These are phyloP conservation scores for Globisporangium apiculatum DNA, from an alignment of 352 stramenopile genomes.

Conservation along the genomic window DNA sequence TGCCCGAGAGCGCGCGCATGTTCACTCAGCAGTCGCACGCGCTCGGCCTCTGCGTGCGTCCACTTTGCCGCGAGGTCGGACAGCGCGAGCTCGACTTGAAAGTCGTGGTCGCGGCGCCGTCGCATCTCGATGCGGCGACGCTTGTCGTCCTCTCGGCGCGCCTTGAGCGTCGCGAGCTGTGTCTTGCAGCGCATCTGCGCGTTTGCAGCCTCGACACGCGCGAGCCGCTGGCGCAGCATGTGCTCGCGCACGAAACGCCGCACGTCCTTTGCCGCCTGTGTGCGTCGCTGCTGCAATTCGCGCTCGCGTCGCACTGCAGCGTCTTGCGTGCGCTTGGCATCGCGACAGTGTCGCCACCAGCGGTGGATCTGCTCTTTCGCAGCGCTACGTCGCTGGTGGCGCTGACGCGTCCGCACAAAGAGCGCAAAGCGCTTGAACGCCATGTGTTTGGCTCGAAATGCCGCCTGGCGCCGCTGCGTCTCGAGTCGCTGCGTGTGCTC, in stretches of 20 bases:
- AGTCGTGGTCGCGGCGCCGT: constrained; percentile 21
- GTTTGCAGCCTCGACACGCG: constrained; percentile 19
- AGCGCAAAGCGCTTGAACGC: constrained; percentile 39
- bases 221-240: constrained; percentile 27
- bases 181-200: constrained; percentile 38
- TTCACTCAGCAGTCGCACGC: constrained; percentile 16
- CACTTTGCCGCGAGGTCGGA: constrained; percentile 36
- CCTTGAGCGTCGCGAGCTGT: constrained; percentile 36
- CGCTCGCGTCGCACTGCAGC: constrained; percentile 3
- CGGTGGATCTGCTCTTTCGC: constrained; percentile 28
- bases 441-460: constrained; percentile 32
- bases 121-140: constrained; percentile 29
- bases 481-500: constrained; percentile 6
- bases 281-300: constrained; percentile 13
- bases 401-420: constrained; percentile 22
- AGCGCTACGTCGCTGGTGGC: constrained; percentile 14
- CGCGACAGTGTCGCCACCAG: constrained; percentile 32
- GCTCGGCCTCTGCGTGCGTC: constrained; percentile 24
- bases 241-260: constrained; percentile 39
- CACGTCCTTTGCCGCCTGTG: constrained; percentile 23
- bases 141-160: constrained; percentile 34
- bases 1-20: constrained; percentile 25
- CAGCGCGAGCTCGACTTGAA: constrained; percentile 24
- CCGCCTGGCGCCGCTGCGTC: constrained; percentile 4
- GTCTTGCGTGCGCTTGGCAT: too few species aligned